Conservation (phyloP, 768 basidiomycete genomes). For the Panus rudis region DNA sequence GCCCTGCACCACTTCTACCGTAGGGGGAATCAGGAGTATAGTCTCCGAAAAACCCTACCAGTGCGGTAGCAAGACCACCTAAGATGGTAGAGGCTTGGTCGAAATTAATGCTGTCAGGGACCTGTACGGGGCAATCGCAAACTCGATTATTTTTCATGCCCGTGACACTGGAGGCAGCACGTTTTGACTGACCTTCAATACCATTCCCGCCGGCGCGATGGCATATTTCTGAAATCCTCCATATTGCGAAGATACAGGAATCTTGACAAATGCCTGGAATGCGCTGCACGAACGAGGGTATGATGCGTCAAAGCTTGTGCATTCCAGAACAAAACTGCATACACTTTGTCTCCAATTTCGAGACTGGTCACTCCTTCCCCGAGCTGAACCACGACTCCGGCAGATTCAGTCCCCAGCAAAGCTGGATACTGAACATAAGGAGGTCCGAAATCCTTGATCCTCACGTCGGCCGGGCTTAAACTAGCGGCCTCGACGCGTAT, state of each 20-base stretch:
- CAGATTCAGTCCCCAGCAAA: slow-evolving; percentile 13
- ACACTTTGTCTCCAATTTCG: slow-evolving; percentile 33
- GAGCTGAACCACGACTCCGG: slow-evolving; percentile 32
- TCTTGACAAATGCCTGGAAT: no score
- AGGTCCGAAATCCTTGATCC: not conserved
- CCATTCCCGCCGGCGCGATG: slow-evolving; percentile 11
- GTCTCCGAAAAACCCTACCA: slow-evolving; percentile 21
- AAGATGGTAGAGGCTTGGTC: slow-evolving; percentile 27
- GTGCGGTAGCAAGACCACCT: slow-evolving; percentile 24
- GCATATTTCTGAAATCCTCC: slow-evolving; percentile 16
- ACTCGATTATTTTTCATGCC: no score
- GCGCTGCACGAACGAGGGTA: no score
- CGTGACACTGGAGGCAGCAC: no score
- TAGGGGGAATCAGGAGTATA: slow-evolving; percentile 13
- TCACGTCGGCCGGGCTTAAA: slow-evolving; percentile 7
- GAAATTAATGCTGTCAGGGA: slow-evolving; percentile 23
- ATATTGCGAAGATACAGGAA: no score
- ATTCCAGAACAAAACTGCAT: slow-evolving; percentile 1
- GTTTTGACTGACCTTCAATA: slow-evolving; percentile 10
- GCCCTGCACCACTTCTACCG: slow-evolving; percentile 3
- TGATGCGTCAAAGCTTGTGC: no score
- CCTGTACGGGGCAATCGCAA: slow-evolving; percentile 3
- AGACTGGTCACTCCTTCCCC: slow-evolving; percentile 33
- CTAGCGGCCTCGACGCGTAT: slow-evolving; percentile 40
- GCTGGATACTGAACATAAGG: slow-evolving; percentile 26